phyloP scores from a whole-genome alignment of 345 rosid species.

The Eucalyptus virginea region DNA sequence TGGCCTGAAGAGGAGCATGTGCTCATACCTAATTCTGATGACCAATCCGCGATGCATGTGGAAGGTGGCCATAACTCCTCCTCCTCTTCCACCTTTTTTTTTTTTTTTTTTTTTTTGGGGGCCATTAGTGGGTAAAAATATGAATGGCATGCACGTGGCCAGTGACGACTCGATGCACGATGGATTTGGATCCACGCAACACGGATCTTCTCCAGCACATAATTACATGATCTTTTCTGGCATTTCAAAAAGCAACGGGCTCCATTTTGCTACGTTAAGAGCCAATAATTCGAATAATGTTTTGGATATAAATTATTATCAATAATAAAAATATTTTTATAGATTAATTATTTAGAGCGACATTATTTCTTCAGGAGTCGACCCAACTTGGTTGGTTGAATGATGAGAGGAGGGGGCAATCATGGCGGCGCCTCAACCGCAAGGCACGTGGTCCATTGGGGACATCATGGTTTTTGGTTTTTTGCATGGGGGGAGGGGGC shows the following conservation, averaged over 20 bases:
- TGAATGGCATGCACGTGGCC: neutral
- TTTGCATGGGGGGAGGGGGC: neutral
- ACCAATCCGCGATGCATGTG: neutral
- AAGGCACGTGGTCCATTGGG: neutral
- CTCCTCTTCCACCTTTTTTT: fast-evolving
- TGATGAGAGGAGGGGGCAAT: neutral
- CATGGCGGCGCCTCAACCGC: neutral
- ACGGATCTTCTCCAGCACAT: neutral
- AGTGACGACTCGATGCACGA: neutral
- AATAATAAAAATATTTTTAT: fast-evolving
- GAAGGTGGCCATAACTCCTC: neutral
- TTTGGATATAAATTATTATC: neutral
- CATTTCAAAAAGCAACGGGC: too few species aligned
- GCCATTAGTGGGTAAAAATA: neutral
- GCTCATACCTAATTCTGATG: neutral
- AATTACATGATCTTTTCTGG: neutral
- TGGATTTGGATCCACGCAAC: neutral
- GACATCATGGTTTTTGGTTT: neutral
- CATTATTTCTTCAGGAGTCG: neutral
- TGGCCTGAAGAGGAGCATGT: neutral
- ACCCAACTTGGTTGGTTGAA: neutral
- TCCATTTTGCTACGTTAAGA: too few species aligned
- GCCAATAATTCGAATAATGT: too few species aligned
- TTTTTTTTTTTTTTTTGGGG: neutral
- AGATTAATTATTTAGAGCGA: neutral